Conservation (phyloP, 2,329 filamentous ascomycete species). For the Pyrenophora teres region DNA sequence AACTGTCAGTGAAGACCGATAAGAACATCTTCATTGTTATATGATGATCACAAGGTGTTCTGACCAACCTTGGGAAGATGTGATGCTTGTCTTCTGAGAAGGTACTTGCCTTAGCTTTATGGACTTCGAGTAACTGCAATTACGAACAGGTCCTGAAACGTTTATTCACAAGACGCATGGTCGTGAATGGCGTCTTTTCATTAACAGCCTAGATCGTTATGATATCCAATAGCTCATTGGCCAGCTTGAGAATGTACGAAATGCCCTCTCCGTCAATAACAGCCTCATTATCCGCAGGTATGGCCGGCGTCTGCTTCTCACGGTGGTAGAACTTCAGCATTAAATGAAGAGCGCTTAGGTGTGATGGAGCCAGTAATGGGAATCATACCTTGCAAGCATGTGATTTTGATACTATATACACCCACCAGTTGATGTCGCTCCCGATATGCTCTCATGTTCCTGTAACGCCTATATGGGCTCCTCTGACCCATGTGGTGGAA, state of each 20-base stretch:
- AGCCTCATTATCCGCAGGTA: no score
- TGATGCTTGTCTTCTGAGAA: no score
- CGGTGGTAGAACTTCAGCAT: no score
- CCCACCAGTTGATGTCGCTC: no score
- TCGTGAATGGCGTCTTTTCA: neutral
- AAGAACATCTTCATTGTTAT: no score
- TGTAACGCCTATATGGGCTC: slow-evolving; percentile 12
- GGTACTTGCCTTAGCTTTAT: neutral
- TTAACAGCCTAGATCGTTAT: neutral
- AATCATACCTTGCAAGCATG: no score
- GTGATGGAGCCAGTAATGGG: no score
- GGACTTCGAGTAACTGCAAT: neutral
- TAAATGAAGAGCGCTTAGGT: no score
- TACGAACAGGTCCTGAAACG: neutral
- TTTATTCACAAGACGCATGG: neutral
- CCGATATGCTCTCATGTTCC: slow-evolving; percentile 7
- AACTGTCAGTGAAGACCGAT: neutral
- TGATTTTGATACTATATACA: neutral
- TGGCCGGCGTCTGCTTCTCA: no score
- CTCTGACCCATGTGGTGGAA: neutral
- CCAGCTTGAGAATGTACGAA: neutral
- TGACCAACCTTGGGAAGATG: no score
- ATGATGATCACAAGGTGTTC: no score
- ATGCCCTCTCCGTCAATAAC: neutral
- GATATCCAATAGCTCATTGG: neutral